Evolutionary conservation across 2,329 filamentous ascomycete species (phyloP).

Genomic region (Fusarium sp.): DNA sequence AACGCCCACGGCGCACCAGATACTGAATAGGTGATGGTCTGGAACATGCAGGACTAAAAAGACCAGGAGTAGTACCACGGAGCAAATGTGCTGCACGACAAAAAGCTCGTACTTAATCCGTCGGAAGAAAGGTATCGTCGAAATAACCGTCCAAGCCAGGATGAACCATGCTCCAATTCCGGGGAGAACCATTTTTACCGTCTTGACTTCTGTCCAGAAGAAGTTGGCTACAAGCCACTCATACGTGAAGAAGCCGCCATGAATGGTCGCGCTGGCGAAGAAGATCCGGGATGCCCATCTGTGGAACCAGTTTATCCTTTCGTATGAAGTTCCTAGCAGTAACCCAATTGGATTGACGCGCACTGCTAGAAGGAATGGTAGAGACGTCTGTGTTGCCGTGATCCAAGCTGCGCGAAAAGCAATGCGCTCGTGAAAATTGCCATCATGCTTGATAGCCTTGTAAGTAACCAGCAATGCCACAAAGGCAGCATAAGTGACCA

Average conservation of each 20-base stretch:
- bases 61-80: slow-evolving; percentile 36
- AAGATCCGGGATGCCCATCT: slow-evolving; percentile 42
- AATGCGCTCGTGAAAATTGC: slow-evolving; percentile 42
- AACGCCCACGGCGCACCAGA: slow-evolving; percentile 45
- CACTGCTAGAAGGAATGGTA: slow-evolving; percentile 42
- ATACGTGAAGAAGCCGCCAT: slow-evolving; percentile 40
- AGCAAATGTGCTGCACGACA: slow-evolving; percentile 44
- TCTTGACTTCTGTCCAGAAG: slow-evolving; percentile 43
- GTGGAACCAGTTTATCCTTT: slow-evolving; percentile 45
- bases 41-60: slow-evolving; percentile 44
- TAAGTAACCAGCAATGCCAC: slow-evolving; percentile 39
- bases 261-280: slow-evolving; percentile 41
- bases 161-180: slow-evolving; percentile 45
- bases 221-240: slow-evolving; percentile 43
- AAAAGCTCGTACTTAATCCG: slow-evolving; percentile 46
- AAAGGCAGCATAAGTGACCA: slow-evolving; percentile 37
- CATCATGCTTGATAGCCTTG: slow-evolving; percentile 45
- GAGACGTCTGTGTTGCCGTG: slow-evolving; percentile 38
- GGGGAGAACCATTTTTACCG: slow-evolving; percentile 43
- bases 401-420: slow-evolving; percentile 45
- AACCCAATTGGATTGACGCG: slow-evolving; percentile 42
- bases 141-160: slow-evolving; percentile 42
- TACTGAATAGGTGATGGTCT: slow-evolving; percentile 43
- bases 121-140: slow-evolving; percentile 40
- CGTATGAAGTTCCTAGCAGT: slow-evolving; percentile 42